Percentiles rank a stretch among this genome's conserved stretches.
Evolutionary conservation across 2,329 filamentous ascomycete genomes (phyloP).

Genomic region (Ophiocordyceps australis): DNA sequence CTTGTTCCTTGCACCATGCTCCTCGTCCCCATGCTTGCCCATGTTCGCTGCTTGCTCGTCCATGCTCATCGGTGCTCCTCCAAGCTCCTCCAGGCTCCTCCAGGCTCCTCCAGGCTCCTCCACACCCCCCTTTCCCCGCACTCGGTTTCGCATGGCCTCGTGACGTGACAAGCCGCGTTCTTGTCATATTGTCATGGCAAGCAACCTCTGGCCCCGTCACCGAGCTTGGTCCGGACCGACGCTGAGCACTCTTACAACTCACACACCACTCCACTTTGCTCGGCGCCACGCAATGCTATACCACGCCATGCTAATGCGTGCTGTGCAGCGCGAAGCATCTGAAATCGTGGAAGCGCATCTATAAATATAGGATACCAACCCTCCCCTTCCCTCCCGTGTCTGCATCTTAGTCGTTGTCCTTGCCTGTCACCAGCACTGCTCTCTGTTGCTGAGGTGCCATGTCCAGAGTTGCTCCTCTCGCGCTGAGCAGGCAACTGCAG

Average conservation of each 20-base stretch:
- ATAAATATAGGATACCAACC: background rate
- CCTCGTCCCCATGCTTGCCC: no score
- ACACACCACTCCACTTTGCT: background rate
- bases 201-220: no score
- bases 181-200: constrained; percentile 1
- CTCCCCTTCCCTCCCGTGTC: background rate
- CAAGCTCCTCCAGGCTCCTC: no score
- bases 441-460: no score
- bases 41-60: no score
- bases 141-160: constrained; percentile 1
- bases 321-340: background rate
- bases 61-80: no score
- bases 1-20: no score
- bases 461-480: constrained; percentile 10
- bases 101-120: background rate
- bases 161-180: constrained; percentile 3
- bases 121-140: constrained; percentile 1
- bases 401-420: background rate
- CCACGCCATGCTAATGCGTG: background rate
- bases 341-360: background rate
- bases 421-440: no score
- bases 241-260: background rate
- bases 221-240: no score
- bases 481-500: no score
- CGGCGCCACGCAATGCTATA: background rate